Evolutionary conservation across 2,329 filamentous ascomycete species (phyloP), one percentile per base, ranked within the genome.

Genomic region (Zasmidium angulare): DNA sequence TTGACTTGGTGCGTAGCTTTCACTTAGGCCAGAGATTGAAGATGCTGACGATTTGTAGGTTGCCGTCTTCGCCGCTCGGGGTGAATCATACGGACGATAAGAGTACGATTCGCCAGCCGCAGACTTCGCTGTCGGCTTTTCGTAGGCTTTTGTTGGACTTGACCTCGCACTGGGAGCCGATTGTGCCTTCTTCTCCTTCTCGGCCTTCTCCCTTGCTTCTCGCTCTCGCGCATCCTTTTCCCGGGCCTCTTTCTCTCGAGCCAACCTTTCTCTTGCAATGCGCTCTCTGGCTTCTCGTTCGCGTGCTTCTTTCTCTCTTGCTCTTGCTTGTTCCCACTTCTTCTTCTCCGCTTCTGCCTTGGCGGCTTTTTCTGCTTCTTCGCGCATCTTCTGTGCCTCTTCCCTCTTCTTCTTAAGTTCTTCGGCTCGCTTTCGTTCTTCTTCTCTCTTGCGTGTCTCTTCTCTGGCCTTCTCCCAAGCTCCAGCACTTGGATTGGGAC

Each of bases 1-100:
- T 60, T 91, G 86, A 10, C 91, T 96, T 1, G 90, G 84, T 1
- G 91, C 89, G 75, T 93, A 97, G 0, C 91, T 89, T 69, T 96
- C 91, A 17, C 92, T 96, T 68, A 88, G 87, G 22, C 88, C 79
- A 0, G 76, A 79, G 40, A 72, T 63, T 19, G 69, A 71, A 10
- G 71, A 71, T 17, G 69, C 68, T 40, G 71, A 71, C 10, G 77
- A 76, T 40, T 72, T 52, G 70, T 74, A 71, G 20, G 84, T 80
- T n/a, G 89, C 55, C 19, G 88, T 46, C 36, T 65, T 66, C 20
- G 60, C 65, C 11, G 61, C n/a, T 43, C 14, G 61, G 14, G 68
- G 66, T 3, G 58, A 66, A 58, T 73, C 70, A 59, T 72, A 74
- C 14, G 70, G 70, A 12, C 70, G 66, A 58, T 65, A 72, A 17